Conservation (phyloP, 371 early-diverging fungal genomes). For the Saksenaea oblongispora region DNA sequence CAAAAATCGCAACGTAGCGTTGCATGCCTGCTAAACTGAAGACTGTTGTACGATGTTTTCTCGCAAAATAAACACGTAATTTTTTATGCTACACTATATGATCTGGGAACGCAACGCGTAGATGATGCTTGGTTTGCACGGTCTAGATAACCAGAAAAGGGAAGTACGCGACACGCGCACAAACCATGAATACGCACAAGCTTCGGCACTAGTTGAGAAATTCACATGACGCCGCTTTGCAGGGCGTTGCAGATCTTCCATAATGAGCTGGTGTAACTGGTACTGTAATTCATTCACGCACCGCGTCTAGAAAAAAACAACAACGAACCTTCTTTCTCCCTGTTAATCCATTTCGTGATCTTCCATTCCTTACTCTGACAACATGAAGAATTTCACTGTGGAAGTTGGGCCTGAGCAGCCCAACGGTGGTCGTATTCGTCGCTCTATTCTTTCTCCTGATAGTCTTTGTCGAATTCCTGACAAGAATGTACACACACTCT, state of each 20-base stretch:
- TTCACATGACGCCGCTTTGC: background rate
- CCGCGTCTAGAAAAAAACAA: constrained; percentile 2
- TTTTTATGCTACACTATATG: no score
- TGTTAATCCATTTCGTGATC: background rate
- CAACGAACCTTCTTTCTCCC: background rate
- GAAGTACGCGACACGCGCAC: background rate
- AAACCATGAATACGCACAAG: background rate
- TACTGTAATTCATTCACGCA: background rate
- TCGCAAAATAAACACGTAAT: background rate
- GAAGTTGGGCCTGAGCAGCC: constrained; percentile 21
- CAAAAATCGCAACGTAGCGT: background rate
- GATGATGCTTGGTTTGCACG: background rate
- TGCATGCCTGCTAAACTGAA: background rate
- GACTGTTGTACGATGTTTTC: background rate
- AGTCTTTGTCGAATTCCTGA: constrained; percentile 46
- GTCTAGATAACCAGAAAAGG: background rate
- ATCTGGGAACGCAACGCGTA: background rate
- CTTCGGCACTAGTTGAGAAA: background rate
- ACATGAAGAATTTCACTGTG: constrained; percentile 22
- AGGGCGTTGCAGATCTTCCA: background rate
- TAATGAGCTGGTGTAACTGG: constrained; percentile 2
- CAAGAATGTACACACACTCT: constrained; percentile 62
- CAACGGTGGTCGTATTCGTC: constrained; percentile 38
- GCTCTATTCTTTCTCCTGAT: constrained; percentile 44
- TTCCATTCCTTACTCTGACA: background rate